phyloP scores from a whole-genome alignment of 805 yeast species.

The Komagataella populi region DNA sequence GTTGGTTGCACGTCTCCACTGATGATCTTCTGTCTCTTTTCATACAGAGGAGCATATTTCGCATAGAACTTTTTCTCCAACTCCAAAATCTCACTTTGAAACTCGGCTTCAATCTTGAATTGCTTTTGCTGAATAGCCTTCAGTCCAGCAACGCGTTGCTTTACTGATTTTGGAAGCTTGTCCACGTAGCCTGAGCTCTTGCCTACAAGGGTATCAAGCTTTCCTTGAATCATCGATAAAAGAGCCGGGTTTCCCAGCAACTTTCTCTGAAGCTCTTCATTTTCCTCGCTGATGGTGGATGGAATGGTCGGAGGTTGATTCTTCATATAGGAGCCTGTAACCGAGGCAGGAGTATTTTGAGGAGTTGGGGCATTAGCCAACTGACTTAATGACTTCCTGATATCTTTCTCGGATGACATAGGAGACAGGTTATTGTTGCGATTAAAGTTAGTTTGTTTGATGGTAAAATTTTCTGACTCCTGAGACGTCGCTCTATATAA shows the following conservation, averaged over 20 bases:
- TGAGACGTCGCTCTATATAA: neutral
- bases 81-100: conserved; percentile 77
- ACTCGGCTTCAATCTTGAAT: conserved; percentile 76
- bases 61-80: conserved; percentile 70
- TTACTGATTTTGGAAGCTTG: conserved; percentile 56
- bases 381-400: conserved; percentile 60
- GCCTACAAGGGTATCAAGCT: conserved; percentile 75
- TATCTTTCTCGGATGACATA: conserved; percentile 11
- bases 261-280: conserved; percentile 19
- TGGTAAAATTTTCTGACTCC: neutral
- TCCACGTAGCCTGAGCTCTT: conserved; percentile 78
- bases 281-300: conserved; percentile 58
- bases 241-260: conserved; percentile 64
- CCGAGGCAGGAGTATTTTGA: conserved; percentile 93
- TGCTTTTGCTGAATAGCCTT: conserved; percentile 72
- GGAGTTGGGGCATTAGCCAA: conserved; percentile 94
- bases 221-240: conserved; percentile 80
- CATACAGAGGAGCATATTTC: conserved; percentile 65
- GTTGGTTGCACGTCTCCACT: conserved; percentile 68
- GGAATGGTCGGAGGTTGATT: conserved; percentile 46
- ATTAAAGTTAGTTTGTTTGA: neutral
- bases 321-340: conserved; percentile 59
- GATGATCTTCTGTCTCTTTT: conserved; percentile 58
- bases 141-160: conserved; percentile 67
- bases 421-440: neutral